Base-by-base conservation (phyloP, 805 yeast genomes). In the Ogataea allantospora region DNA sequence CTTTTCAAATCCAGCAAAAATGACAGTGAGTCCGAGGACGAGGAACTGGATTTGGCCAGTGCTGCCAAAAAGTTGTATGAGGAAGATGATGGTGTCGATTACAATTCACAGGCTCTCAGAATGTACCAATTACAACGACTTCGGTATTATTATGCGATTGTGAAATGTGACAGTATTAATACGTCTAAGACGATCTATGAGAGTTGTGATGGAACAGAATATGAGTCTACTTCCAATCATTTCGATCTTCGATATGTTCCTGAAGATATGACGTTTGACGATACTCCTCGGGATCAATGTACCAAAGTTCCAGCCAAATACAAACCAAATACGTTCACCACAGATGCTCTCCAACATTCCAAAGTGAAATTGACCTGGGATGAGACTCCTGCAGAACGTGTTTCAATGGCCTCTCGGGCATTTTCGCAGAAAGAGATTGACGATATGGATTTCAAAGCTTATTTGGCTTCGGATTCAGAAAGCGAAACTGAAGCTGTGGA, bases 311-410 rank as follows among this genome's bases (percentile, higher is more conserved):
- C 98, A 6, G 64, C 78, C 2, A 76, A 75, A 33, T 93, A 93
- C 62, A 80, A 78, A 49, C 99, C 99, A 13, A 70, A 70, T 37
- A 59, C 65, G 15, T 93, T 93, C 61, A 85, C 86, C 20, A 93
- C 99, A 3, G 97, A 87, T 64, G 99, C 99, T 0, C 70, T 93
- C 43, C 96, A 93, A 59, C 96, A 88, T 57, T 89, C 98, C 11
- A 93, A 89, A 55, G 99, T 93, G 33, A 89, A 87, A 60, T 71
- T 93, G 49, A 89, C 98, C 0, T 93, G 99, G 99, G 99, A 93
- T 62, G 98, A 91, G 65, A 95, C 98, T 0, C 98, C 99, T 6
- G 82, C 80, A 41, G 97, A 88, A 54, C 77, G 99, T 55, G 61
- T 78, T 12, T 78, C 83, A 42, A 60, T 89, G 37, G 75, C 96